Evolutionary conservation across 2,329 filamentous ascomycete genomes (phyloP), one percentile per base, ranked within the genome.

Genomic region (Xylariomycetidae sp.): DNA sequence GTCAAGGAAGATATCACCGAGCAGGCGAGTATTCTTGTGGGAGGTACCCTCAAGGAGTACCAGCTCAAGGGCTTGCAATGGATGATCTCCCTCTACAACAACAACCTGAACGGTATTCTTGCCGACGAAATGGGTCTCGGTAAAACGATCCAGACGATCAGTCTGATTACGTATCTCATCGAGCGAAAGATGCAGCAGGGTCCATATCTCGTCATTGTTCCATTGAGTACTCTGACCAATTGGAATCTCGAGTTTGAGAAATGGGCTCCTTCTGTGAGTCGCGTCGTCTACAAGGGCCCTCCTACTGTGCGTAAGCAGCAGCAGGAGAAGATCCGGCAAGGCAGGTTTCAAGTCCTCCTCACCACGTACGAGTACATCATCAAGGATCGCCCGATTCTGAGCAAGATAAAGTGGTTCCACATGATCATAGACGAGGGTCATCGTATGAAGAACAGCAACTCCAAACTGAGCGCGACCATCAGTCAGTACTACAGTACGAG

Each of bases 341-440:
- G 90, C 29, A 79, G 85, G 36, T 98, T 98, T 74, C 92, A 98
- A 60, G 92, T 98, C 30, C 68, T 98, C 9, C 74, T 98, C 38
- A 98, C 92, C 2, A 98, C 92, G 0, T 98, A 98, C 65, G 92
- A 98, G 60, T 98, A 96, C 65, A 93, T 98, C 64, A 98, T 98
- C 75, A 98, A 96, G 67, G 92, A 98, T 55, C 80, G 92, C 22
- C 90, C 90, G 0, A 73, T 98, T 47, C 68, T 98, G 10, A 93
- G 86, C 70, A 96, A 96, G 71, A 90, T 98, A 65, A 96, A 96
- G 65, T 98, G 92, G 92, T 83, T 95, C 52, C 92, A 98, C 66
- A 96, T 98, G 92, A 96, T 98, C 51, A 92, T 98, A 47, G 92
- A 98, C 53, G 92, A 98, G 70, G 92, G 92, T 65, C 92, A 98